A percentile compares a stretch with the other conserved stretches of the same genome.
Evolutionary conservation across 192 early-diverging fungal species (phyloP).

Genomic region (Coemansia reversa): DNA sequence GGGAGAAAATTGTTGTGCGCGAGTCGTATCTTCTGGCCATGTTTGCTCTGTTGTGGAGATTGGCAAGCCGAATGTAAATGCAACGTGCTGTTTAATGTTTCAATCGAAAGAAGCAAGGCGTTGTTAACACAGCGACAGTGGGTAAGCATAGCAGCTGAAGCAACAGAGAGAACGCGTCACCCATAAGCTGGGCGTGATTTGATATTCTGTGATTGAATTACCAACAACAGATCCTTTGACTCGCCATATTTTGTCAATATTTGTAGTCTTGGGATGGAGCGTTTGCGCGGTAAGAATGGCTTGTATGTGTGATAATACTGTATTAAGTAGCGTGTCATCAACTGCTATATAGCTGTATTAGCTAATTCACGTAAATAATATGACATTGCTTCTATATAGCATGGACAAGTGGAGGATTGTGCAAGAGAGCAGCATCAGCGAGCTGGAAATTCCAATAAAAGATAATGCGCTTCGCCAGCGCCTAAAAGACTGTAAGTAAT

Average conservation of each 20-base stretch:
- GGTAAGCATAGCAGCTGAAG: not conserved
- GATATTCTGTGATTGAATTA: slow-evolving; percentile 10
- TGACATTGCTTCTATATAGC: not conserved
- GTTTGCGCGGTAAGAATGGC: slow-evolving; percentile 1
- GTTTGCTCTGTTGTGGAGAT: slow-evolving; percentile 6
- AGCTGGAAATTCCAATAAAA: not conserved
- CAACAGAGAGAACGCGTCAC: slow-evolving; percentile 23
- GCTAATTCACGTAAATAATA: not conserved
- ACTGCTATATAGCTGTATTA: not conserved
- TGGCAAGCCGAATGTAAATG: slow-evolving; percentile 6
- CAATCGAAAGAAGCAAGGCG: not conserved
- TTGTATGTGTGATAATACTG: slow-evolving; percentile 7
- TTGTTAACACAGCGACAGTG: not conserved
- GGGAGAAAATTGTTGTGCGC: slow-evolving; percentile 98
- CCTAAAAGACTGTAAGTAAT: slow-evolving; percentile 4
- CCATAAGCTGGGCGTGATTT: slow-evolving; percentile 16
- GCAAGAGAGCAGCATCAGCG: slow-evolving; percentile 4
- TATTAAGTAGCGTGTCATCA: not conserved
- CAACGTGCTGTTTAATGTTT: slow-evolving; percentile 7
- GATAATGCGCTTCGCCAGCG: not conserved
- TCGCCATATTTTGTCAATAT: not conserved
- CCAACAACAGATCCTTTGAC: not conserved
- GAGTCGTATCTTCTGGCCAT: slow-evolving; percentile 99
- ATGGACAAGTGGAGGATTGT: slow-evolving; percentile 1
- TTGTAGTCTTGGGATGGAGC: slow-evolving; percentile 4